Evolutionary conservation across 768 basidiomycete species (phyloP).

Genomic region (Leucocoprinus sp.): DNA sequence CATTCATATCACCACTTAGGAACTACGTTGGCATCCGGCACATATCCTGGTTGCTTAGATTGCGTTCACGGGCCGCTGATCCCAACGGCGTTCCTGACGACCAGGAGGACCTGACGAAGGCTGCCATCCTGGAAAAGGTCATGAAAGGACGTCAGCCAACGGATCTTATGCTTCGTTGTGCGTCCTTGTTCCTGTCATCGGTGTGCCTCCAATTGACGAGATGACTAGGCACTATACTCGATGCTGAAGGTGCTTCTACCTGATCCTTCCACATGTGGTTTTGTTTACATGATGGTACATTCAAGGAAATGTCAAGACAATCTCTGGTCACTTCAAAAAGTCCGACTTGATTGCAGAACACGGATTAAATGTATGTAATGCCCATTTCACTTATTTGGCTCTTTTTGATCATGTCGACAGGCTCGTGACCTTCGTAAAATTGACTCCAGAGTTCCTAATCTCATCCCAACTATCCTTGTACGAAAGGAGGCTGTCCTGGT

Average conservation of each 20-base stretch:
- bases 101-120: constrained; percentile 65
- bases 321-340: constrained; percentile 85
- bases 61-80: constrained; percentile 22
- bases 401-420: constrained; percentile 28
- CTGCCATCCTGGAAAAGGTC: constrained; percentile 73
- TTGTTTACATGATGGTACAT: constrained; percentile 16
- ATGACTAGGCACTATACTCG: constrained; percentile 72
- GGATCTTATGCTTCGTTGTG: constrained; percentile 87
- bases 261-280: constrained; percentile 13
- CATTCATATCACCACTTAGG: neutral
- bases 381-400: constrained; percentile 1
- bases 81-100: constrained; percentile 25
- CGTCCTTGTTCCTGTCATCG: constrained; percentile 26
- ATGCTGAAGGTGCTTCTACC: constrained; percentile 56
- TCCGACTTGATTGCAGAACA: constrained; percentile 84
- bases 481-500: constrained; percentile 85
- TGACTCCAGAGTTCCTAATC: constrained; percentile 88
- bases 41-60: constrained; percentile 30
- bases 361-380: constrained; percentile 70
- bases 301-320: constrained; percentile 76
- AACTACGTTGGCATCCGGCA: constrained; percentile 11
- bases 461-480: constrained; percentile 89
- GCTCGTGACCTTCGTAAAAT: constrained; percentile 96
- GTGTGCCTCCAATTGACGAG: constrained; percentile 9
- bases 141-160: constrained; percentile 84